phyloP scores from a whole-genome alignment of 2,329 filamentous ascomycete genomes.

The Hypoxylon sp. region DNA sequence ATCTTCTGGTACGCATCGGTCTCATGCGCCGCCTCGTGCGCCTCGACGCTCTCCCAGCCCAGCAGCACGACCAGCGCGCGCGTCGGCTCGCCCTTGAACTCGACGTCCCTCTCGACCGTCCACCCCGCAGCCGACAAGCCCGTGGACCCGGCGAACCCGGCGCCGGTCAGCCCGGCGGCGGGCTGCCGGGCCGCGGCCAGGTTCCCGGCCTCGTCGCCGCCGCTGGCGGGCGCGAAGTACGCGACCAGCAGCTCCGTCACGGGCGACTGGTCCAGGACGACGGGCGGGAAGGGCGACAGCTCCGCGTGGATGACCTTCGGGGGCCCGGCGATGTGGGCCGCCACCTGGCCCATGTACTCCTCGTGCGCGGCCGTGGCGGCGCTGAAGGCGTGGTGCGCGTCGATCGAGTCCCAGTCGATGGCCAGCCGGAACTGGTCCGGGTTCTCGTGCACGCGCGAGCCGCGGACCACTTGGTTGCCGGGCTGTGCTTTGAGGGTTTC shows the following conservation, averaged over 20 bases:
- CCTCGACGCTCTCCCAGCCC: slow-evolving; percentile 40
- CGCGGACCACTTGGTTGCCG: slow-evolving; percentile 34
- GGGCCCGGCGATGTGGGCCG: background rate
- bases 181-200: slow-evolving; percentile 13
- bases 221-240: slow-evolving; percentile 32
- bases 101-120: slow-evolving; percentile 34
- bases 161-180: slow-evolving; percentile 4
- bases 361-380: slow-evolving; percentile 21
- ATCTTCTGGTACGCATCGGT: slow-evolving; percentile 24
- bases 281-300: slow-evolving; percentile 34
- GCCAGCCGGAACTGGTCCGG: slow-evolving; percentile 29
- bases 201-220: slow-evolving; percentile 4
- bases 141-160: slow-evolving; percentile 15
- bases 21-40: slow-evolving; percentile 25
- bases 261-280: slow-evolving; percentile 28
- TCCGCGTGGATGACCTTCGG: slow-evolving; percentile 33
- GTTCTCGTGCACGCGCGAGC: slow-evolving; percentile 27
- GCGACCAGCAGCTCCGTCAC: slow-evolving; percentile 35
- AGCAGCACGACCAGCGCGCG: slow-evolving; percentile 32
- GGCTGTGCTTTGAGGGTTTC: slow-evolving; percentile 22
- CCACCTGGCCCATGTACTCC: slow-evolving; percentile 18
- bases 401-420: slow-evolving; percentile 42
- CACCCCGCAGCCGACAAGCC: slow-evolving; percentile 36
- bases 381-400: slow-evolving; percentile 34
- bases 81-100: slow-evolving; percentile 29